These are phyloP conservation scores for Cephalotrichum gorgonifer DNA, from an alignment of 2,329 filamentous ascomycete species.

Conservation along the genomic window DNA sequence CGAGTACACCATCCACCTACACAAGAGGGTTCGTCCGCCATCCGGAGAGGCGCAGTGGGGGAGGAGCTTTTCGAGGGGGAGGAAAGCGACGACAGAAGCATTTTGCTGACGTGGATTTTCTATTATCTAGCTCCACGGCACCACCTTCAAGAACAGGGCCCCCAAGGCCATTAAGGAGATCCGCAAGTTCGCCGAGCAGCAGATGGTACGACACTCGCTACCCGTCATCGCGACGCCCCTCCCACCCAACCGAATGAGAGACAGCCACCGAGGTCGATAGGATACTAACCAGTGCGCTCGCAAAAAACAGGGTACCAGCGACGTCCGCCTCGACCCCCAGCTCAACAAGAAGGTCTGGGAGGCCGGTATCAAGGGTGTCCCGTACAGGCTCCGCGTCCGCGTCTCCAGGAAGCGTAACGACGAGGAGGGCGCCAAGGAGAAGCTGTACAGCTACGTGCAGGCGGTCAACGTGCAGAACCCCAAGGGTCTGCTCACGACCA, in stretches of 20 bases:
- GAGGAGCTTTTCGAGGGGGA: not conserved
- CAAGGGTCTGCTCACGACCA: slow-evolving; percentile 89
- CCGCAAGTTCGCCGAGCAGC: slow-evolving; percentile 80
- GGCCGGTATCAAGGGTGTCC: slow-evolving; percentile 95
- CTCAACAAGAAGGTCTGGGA: slow-evolving; percentile 99
- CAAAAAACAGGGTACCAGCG: slow-evolving; percentile 75
- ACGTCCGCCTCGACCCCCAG: slow-evolving; percentile 96
- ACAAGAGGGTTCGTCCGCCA: slow-evolving; percentile 63
- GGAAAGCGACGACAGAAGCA: not conserved
- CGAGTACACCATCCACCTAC: slow-evolving; percentile 99
- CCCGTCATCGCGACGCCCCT: not conserved
- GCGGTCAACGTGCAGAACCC: slow-evolving; percentile 99
- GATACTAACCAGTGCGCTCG: slow-evolving; percentile 1
- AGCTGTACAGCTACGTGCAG: slow-evolving; percentile 99
- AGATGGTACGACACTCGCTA: slow-evolving; percentile 67
- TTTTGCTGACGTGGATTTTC: slow-evolving; percentile 20
- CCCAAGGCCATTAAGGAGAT: slow-evolving; percentile 99
- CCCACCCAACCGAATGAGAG: slow-evolving; percentile 4
- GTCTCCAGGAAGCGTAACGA: slow-evolving; percentile 99
- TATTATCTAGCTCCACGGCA: slow-evolving; percentile 80
- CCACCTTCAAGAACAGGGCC: slow-evolving; percentile 99
- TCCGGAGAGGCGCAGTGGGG: not conserved
- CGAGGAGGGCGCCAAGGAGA: slow-evolving; percentile 99
- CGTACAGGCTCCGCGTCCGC: slow-evolving; percentile 93
- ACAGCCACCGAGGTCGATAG: too few species aligned